Evolutionary conservation across 1,284 basidiomycete species (phyloP).

Genomic region (Irpex lacteus): DNA sequence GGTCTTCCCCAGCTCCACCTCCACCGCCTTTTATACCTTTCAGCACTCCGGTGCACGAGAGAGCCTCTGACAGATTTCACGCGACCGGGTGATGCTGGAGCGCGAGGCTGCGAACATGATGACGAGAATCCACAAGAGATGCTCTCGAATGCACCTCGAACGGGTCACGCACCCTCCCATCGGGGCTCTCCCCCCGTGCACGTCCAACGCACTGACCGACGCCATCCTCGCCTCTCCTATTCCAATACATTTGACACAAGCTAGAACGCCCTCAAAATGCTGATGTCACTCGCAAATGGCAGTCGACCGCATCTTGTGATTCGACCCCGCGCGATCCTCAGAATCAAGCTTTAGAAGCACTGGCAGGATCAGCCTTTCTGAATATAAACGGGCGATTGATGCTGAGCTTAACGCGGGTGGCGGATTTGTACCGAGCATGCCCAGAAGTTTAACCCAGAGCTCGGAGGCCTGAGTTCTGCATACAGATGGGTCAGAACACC

Average conservation of each 20-base stretch:
- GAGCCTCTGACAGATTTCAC: not conserved
- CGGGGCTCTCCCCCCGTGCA: not conserved
- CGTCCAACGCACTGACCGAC: not conserved
- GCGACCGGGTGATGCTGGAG: not conserved
- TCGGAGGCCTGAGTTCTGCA: not conserved
- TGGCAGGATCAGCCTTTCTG: not conserved
- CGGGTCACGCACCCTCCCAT: not conserved
- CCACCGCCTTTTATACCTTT: not conserved
- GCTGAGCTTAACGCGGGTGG: not conserved
- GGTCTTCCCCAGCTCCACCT: not conserved
- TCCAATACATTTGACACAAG: not conserved
- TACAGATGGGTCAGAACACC: not conserved
- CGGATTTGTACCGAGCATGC: constrained; percentile 6
- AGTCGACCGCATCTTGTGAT: not conserved
- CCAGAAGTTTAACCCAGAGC: constrained; percentile 12
- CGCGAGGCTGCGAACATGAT: not conserved
- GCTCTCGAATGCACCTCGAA: not conserved
- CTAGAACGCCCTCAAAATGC: not conserved
- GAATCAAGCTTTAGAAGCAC: not conserved
- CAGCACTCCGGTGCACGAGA: not conserved
- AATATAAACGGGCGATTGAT: not conserved
- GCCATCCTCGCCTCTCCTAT: not conserved
- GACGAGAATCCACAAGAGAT: not conserved
- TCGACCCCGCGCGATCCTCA: not conserved
- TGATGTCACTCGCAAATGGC: not conserved